Conservation (phyloP, 169 alveolate genomes). For the Eimeria sp. region DNA sequence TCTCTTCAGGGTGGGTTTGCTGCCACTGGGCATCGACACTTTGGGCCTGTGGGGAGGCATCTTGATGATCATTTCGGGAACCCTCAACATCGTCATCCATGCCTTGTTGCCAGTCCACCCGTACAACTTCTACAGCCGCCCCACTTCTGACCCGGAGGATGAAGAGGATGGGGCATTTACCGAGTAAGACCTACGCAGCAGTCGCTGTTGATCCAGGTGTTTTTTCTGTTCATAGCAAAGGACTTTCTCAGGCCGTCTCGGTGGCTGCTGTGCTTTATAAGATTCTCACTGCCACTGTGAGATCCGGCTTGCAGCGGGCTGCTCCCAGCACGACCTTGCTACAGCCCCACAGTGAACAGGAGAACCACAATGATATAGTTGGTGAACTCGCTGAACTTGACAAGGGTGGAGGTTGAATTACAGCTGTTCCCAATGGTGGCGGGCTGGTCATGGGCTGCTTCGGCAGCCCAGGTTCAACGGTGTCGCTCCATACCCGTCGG, state of each 20-base stretch:
- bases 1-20: conserved; percentile 66
- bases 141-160: conserved; percentile 51
- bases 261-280: background rate
- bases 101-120: conserved; percentile 72
- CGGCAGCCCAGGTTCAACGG: background rate
- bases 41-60: conserved; percentile 71
- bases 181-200: conserved; percentile 43
- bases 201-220: background rate
- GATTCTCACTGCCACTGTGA: background rate
- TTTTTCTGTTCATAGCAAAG: background rate
- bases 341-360: background rate
- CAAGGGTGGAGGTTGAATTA: background rate
- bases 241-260: background rate
- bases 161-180: conserved; percentile 53
- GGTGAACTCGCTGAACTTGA: background rate
- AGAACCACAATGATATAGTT: background rate
- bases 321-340: background rate
- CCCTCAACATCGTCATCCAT: conserved; percentile 58
- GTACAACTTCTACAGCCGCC: conserved; percentile 66
- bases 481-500: background rate
- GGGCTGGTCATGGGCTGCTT: background rate
- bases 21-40: conserved; percentile 80
- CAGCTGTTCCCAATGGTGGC: background rate
- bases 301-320: background rate
- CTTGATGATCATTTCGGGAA: conserved; percentile 66